These are phyloP conservation scores for Clavispora fructus DNA, from an alignment of 805 yeast species.

Conservation along the genomic window DNA sequence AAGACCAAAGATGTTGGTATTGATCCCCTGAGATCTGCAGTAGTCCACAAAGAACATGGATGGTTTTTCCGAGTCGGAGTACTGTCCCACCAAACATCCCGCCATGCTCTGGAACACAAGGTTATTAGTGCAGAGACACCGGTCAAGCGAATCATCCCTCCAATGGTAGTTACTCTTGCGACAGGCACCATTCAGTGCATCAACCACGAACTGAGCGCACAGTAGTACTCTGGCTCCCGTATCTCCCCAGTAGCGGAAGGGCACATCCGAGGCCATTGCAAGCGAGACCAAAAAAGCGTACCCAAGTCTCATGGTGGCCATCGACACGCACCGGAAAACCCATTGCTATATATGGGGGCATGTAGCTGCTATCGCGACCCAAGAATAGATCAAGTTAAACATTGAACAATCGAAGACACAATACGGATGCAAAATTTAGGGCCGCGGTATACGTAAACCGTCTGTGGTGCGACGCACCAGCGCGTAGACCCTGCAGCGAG, in stretches of 20 bases:
- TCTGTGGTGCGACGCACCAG: background rate
- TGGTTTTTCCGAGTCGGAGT: constrained; percentile 1
- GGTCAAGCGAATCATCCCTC: background rate
- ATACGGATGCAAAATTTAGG: background rate
- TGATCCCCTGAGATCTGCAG: constrained; percentile 19
- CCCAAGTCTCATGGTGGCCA: background rate
- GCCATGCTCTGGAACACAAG: background rate
- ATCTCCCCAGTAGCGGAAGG: background rate
- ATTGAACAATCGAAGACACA: background rate
- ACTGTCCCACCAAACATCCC: constrained; percentile 4
- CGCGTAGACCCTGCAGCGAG: background rate
- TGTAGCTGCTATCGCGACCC: background rate
- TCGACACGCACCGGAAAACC: background rate
- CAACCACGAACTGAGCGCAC: background rate
- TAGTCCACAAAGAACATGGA: constrained; percentile 1
- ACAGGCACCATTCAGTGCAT: background rate
- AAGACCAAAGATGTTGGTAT: constrained; percentile 71
- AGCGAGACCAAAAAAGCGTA: background rate
- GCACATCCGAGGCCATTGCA: background rate
- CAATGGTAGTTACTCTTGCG: background rate
- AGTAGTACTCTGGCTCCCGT: background rate
- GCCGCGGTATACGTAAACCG: background rate
- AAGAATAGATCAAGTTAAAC: background rate
- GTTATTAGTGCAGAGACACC: background rate
- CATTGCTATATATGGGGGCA: background rate